Evolutionary conservation across 805 yeast genomes (phyloP).

Genomic region (Candida krabiensis): DNA sequence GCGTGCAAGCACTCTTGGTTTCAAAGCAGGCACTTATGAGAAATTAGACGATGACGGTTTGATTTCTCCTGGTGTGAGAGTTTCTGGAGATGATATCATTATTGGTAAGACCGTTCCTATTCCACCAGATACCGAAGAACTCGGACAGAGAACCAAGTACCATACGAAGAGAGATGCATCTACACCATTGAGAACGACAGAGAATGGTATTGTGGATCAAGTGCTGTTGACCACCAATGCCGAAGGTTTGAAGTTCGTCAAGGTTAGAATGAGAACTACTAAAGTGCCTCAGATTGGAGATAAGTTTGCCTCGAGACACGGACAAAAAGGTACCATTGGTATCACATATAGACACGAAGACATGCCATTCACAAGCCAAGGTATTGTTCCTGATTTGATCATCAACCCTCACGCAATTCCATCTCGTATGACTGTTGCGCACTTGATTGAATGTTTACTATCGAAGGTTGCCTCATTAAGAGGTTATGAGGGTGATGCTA

Average conservation of each 20-base stretch:
- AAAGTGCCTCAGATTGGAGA: slow-evolving; percentile 99
- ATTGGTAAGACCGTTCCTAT: slow-evolving; percentile 99
- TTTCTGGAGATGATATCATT: slow-evolving; percentile 97
- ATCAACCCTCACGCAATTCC: slow-evolving; percentile 99
- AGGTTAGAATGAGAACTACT: slow-evolving; percentile 98
- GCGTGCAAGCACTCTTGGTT: slow-evolving; percentile 88
- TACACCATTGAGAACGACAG: slow-evolving; percentile 94
- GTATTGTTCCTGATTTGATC: slow-evolving; percentile 94
- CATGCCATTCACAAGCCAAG: slow-evolving; percentile 96
- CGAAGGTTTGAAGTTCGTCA: slow-evolving; percentile 96
- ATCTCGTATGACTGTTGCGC: slow-evolving; percentile 99
- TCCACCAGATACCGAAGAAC: slow-evolving; percentile 98
- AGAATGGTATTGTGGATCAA: slow-evolving; percentile 97
- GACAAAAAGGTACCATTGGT: slow-evolving; percentile 99
- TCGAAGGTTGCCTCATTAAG: slow-evolving; percentile 93
- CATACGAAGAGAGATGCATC: slow-evolving; percentile 99
- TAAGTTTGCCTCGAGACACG: slow-evolving; percentile 98
- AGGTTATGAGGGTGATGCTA: slow-evolving; percentile 98
- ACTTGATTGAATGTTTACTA: slow-evolving; percentile 95
- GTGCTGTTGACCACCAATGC: slow-evolving; percentile 95
- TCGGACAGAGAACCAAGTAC: slow-evolving; percentile 97
- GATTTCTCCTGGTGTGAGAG: slow-evolving; percentile 97
- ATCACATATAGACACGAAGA: slow-evolving; percentile 97
- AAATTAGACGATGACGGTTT: slow-evolving; percentile 98
- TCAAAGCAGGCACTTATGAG: slow-evolving; percentile 98